Conservation (phyloP, 306 rosid genomes). For the Vachellia collinsii region DNA sequence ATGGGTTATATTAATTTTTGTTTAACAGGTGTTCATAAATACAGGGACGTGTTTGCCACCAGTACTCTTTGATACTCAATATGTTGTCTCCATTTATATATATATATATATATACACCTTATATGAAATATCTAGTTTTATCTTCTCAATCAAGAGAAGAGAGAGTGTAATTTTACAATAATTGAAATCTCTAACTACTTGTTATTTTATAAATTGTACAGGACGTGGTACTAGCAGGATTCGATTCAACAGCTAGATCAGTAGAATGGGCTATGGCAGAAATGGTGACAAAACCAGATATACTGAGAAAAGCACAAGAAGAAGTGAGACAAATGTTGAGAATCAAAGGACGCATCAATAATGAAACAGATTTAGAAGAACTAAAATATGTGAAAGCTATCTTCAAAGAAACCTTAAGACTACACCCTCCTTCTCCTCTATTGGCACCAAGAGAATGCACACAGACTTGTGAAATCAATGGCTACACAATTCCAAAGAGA, state of each 20-base stretch:
- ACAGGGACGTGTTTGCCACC: not conserved
- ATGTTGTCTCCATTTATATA: not conserved
- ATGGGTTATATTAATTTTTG: no score
- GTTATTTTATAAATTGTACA: not conserved
- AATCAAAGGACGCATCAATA: not conserved
- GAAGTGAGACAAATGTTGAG: not conserved
- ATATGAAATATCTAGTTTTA: no score
- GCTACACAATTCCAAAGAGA: not conserved
- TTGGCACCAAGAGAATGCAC: not conserved
- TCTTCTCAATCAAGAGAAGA: no score
- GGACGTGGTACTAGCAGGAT: not conserved
- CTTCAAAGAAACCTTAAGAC: not conserved
- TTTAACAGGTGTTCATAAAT: no score
- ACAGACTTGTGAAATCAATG: not conserved
- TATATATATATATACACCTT: no score
- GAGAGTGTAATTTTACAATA: no score
- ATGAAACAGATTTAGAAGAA: not conserved
- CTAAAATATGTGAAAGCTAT: not conserved
- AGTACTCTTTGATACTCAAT: not conserved
- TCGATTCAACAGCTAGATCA: not conserved
- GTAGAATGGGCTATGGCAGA: constrained; percentile 14
- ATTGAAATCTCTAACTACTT: not conserved
- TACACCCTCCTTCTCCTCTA: not conserved
- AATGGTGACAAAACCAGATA: not conserved
- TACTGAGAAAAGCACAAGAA: not conserved